These are phyloP conservation scores for Secale cereale DNA, from an alignment of 176 grass and related monocot genomes.

Conservation along the genomic window DNA sequence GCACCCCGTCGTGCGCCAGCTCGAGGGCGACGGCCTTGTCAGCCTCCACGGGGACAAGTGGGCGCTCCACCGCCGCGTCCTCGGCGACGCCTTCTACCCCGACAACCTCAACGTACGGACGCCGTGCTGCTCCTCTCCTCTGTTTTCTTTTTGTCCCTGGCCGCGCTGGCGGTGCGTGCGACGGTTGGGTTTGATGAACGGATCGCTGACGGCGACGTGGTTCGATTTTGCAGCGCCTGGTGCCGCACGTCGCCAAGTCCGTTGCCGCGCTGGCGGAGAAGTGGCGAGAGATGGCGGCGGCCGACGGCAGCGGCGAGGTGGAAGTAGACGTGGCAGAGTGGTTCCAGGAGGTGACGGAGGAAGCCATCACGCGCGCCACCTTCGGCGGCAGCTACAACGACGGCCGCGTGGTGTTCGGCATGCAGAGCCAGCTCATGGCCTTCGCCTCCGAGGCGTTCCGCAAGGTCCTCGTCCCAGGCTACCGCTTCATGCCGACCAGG, in stretches of 20 bases:
- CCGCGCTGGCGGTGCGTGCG: background rate
- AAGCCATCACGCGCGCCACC: slow-evolving; percentile 61
- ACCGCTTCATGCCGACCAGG: slow-evolving; percentile 82
- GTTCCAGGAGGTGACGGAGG: slow-evolving; percentile 75
- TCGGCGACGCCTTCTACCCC: slow-evolving; percentile 60
- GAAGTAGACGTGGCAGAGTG: slow-evolving; percentile 85
- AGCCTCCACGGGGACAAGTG: slow-evolving; percentile 78
- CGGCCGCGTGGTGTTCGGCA: slow-evolving; percentile 60
- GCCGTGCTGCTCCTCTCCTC: background rate
- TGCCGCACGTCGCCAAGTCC: slow-evolving; percentile 62
- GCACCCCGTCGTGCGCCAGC: slow-evolving; percentile 74
- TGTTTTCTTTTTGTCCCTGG: background rate
- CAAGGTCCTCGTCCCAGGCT: slow-evolving; percentile 88
- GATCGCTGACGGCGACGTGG: background rate
- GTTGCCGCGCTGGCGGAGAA: slow-evolving; percentile 55
- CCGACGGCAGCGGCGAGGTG: slow-evolving; percentile 40
- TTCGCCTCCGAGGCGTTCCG: slow-evolving; percentile 77
- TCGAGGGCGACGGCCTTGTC: slow-evolving; percentile 84
- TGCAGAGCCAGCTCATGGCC: slow-evolving; percentile 76
- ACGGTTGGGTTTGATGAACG: background rate
- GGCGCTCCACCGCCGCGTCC: slow-evolving; percentile 76
- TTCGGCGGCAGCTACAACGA: slow-evolving; percentile 79
- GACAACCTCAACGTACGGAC: slow-evolving; percentile 75
- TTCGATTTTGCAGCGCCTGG: slow-evolving; percentile 45
- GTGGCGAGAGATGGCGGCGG: slow-evolving; percentile 50